These are phyloP conservation scores for Barnettozyma sp. DNA, from an alignment of 805 yeast genomes.

Conservation along the genomic window DNA sequence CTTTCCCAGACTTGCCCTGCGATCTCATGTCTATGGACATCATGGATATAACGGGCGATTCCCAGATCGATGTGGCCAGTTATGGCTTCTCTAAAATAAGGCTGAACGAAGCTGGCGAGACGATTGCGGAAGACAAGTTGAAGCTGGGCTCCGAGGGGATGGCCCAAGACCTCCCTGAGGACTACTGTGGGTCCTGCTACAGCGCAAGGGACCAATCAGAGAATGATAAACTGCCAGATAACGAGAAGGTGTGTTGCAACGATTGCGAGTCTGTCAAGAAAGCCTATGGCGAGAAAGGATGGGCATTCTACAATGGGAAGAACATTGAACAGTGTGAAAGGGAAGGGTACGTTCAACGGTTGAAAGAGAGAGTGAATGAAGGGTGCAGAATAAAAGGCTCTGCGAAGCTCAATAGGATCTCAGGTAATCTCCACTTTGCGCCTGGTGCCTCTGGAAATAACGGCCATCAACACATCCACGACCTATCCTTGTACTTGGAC, in stretches of 20 bases:
- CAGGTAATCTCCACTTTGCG: conserved; percentile 91
- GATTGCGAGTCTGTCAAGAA: conserved; percentile 72
- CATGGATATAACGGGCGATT: conserved; percentile 83
- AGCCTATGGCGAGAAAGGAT: conserved; percentile 70
- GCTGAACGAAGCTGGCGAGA: conserved; percentile 46
- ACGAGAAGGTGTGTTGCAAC: conserved; percentile 65
- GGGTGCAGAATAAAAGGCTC: conserved; percentile 86
- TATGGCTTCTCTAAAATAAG: conserved; percentile 70
- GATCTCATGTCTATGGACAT: conserved; percentile 75
- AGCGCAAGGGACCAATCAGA: conserved; percentile 63
- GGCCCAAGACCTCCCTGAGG: conserved; percentile 27
- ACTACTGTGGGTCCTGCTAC: conserved; percentile 85
- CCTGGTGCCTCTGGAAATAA: conserved; percentile 76
- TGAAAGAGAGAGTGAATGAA: conserved; percentile 57
- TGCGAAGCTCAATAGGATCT: conserved; percentile 73
- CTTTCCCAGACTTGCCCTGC: conserved; percentile 84
- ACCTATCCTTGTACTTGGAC: conserved; percentile 62
- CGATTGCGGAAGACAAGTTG: conserved; percentile 35
- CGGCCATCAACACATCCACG: conserved; percentile 71
- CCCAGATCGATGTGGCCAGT: conserved; percentile 62
- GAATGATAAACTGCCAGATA: conserved; percentile 32
- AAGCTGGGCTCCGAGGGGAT: conserved; percentile 34
- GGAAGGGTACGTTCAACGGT: conserved; percentile 71
- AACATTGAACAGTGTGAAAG: conserved; percentile 85
- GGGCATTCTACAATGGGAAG: conserved; percentile 90